Evolutionary conservation across 352 stramenopile genomes (phyloP).

Genomic region (Elongisporangium anandrum): DNA sequence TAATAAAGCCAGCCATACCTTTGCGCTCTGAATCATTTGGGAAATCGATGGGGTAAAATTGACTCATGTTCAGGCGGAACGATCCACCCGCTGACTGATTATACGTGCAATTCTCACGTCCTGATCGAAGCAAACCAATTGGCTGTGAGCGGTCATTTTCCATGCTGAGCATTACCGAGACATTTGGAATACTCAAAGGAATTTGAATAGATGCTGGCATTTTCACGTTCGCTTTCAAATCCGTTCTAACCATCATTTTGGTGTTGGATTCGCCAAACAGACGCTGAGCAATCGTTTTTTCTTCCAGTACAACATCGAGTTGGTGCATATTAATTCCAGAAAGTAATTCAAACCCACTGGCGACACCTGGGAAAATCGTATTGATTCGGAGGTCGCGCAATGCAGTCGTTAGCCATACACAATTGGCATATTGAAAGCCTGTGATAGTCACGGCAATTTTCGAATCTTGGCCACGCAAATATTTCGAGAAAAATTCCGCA

Average conservation of each 20-base stretch:
- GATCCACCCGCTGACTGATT: conserved; percentile 46
- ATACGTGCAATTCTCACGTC: conserved; percentile 54
- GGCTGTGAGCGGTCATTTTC: conserved; percentile 24
- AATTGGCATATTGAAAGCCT: conserved; percentile 38
- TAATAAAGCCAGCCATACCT: conserved; percentile 57
- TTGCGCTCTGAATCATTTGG: conserved; percentile 20
- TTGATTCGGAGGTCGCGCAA: conserved; percentile 56
- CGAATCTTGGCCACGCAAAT: conserved; percentile 50
- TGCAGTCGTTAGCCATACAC: conserved; percentile 60
- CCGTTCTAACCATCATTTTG: conserved; percentile 60
- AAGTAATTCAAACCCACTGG: conserved; percentile 57
- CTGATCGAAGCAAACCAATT: conserved; percentile 51
- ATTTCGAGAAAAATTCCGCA: conserved; percentile 62
- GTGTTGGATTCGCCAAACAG: conserved; percentile 45
- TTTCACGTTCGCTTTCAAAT: conserved; percentile 59
- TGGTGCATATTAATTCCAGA: conserved; percentile 59
- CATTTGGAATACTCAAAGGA: conserved; percentile 54
- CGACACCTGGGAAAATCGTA: conserved; percentile 60
- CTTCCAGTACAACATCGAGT: conserved; percentile 57
- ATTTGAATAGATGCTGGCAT: conserved; percentile 74
- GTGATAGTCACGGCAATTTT: conserved; percentile 50
- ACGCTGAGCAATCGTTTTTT: conserved; percentile 13
- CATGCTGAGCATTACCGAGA: conserved; percentile 56
- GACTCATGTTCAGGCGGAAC: conserved; percentile 73
- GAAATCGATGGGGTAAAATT: conserved; percentile 64